A percentile compares a stretch with the other conserved stretches of the same genome.
These are phyloP conservation scores for Camelina hispida DNA, from an alignment of 345 rosid genomes.

Conservation along the genomic window DNA sequence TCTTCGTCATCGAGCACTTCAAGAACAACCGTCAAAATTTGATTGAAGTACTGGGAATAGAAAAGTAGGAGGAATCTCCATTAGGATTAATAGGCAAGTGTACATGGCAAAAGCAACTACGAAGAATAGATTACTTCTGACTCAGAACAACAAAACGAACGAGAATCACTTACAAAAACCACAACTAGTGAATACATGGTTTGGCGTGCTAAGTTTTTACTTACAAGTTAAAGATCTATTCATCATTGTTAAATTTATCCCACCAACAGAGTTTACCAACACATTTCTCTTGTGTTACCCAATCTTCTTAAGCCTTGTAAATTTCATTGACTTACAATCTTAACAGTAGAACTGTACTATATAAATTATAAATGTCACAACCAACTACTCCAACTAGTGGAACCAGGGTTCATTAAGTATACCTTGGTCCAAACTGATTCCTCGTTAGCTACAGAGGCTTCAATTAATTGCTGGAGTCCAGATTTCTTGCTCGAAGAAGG, in stretches of 20 bases:
- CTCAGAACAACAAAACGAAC: background rate
- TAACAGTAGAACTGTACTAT: background rate
- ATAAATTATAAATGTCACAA: slow-evolving; percentile 1
- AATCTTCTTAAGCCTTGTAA: slow-evolving; percentile 23
- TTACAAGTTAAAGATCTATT: slow-evolving; percentile 1
- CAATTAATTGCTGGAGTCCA: slow-evolving; percentile 85
- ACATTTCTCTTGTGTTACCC: background rate
- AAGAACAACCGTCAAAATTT: slow-evolving; percentile 92
- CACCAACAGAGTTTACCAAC: slow-evolving; percentile 17
- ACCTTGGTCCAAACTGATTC: slow-evolving; percentile 83
- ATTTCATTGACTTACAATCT: background rate
- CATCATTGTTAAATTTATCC: slow-evolving; percentile 7
- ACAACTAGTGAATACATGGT: slow-evolving; percentile 4
- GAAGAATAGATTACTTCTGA: background rate
- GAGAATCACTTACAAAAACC: slow-evolving; percentile 16
- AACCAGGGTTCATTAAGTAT: slow-evolving; percentile 32
- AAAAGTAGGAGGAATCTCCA: slow-evolving; percentile 2
- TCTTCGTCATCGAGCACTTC: slow-evolving; percentile 87
- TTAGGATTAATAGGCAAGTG: slow-evolving; percentile 21
- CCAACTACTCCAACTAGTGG: slow-evolving; percentile 20
- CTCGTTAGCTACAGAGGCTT: slow-evolving; percentile 76
- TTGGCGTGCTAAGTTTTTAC: slow-evolving; percentile 20
- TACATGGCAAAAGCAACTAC: slow-evolving; percentile 27
- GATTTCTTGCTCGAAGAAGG: slow-evolving; percentile 62
- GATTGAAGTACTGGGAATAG: slow-evolving; percentile 90